Evolutionary conservation across 305 asterid genomes (phyloP), one percentile per base, ranked within the genome.

Genomic region (Fraxinus dipetala): DNA sequence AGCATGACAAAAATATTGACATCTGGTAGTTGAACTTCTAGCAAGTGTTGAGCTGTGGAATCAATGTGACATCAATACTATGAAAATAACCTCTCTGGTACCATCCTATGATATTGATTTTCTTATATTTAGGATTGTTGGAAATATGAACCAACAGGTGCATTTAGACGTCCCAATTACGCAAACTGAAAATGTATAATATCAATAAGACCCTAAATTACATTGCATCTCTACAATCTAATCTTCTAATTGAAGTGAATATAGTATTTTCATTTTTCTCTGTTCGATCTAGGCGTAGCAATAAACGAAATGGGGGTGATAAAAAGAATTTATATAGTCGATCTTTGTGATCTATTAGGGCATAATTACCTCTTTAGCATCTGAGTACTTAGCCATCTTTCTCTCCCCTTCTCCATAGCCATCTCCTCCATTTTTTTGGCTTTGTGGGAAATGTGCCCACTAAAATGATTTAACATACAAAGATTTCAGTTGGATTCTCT

Each of bases 371-470:
- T 89, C 88, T 79, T 85, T 80, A 77, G 78, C 61, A 34, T 20
- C 40, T 18, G 81, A 65, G 70, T 74, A 61, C 79, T 72, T 70
- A 67, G 76, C 77, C 78, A 79, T 82, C 35, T 82, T 84, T 80
- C 56, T 81, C 70, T 36, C 82, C 78, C 70, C 82, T 82, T 76
- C 87, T 31, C 40, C 79, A 76, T 31, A 14, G 82, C 88, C 84
- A 83, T 84, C 91, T 45, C 36, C 90, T 56, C 83, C 86, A 59
- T 82, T 90, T 72, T 79, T 56, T 45, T 83, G 86, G 77, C 84
- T 74, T 78, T 86, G 90, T 54, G 95, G 95, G 81, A 84, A 86
- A 77, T 89, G 92, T 13, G 97, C 95, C 97, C 98, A 94, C 98
- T 94, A 43, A 6, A 73, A 35, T 51, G 32, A 36, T 38, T 83